phyloP scores from a whole-genome alignment of 1,139 yeast species.

The Taiozyma sp. region DNA sequence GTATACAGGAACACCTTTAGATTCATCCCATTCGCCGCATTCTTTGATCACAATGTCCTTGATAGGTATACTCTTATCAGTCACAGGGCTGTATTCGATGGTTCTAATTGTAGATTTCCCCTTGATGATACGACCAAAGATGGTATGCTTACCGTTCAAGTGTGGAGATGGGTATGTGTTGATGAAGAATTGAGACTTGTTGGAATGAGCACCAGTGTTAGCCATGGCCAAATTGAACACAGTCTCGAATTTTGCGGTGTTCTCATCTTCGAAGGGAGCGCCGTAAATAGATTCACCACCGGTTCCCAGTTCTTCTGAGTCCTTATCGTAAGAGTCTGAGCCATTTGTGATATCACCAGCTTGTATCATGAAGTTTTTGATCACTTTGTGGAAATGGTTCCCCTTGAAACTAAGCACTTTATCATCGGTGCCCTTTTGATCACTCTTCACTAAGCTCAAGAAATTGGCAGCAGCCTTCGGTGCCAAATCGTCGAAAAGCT shows the following conservation, averaged over 20 bases:
- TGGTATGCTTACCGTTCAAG: conserved; percentile 68
- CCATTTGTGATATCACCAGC: conserved; percentile 59
- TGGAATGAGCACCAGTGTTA: conserved; percentile 56
- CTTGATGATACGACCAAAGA: conserved; percentile 60
- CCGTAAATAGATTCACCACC: conserved; percentile 48
- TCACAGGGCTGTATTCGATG: conserved; percentile 48
- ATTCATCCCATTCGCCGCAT: conserved; percentile 64
- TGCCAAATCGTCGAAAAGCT: conserved; percentile 44
- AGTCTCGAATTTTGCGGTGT: conserved; percentile 39
- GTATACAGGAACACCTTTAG: conserved; percentile 49
- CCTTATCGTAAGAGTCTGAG: conserved; percentile 17
- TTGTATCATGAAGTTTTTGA: conserved; percentile 77
- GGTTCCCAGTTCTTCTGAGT: conserved; percentile 40
- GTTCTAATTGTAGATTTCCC: conserved; percentile 74
- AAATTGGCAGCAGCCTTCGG: conserved; percentile 60
- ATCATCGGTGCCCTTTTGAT: conserved; percentile 19
- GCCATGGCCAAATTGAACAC: conserved; percentile 70
- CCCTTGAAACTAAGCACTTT: conserved; percentile 15
- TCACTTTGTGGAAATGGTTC: conserved; percentile 59
- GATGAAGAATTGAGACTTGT: conserved; percentile 77
- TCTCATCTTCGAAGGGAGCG: conserved; percentile 56
- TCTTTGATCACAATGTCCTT: conserved; percentile 46
- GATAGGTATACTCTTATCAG: conserved; percentile 36
- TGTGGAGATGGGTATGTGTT: conserved; percentile 71
- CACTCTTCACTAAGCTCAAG: conserved; percentile 38